Conservation (phyloP, 345 rosid species). For the Xanthoceras sorbifolium region DNA sequence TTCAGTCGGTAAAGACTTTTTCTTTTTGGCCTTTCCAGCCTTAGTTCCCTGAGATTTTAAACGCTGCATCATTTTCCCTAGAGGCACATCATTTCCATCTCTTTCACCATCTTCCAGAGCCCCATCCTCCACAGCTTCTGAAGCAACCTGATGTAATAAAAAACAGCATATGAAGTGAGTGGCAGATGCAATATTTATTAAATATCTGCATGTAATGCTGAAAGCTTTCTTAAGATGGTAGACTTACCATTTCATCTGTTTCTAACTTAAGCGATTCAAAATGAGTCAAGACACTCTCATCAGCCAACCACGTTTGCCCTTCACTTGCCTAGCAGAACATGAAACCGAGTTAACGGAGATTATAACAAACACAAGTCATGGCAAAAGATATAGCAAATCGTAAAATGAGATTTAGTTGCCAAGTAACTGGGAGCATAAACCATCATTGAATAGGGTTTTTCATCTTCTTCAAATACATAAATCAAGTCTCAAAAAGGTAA, state of each 20-base stretch:
- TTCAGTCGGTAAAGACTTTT: constrained; percentile 44
- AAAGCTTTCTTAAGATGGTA: constrained; percentile 20
- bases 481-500: background rate
- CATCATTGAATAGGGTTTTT: background rate
- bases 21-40: constrained; percentile 54
- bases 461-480: constrained; percentile 1
- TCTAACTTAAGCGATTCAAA: constrained; percentile 70
- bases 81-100: constrained; percentile 81
- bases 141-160: constrained; percentile 48
- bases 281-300: constrained; percentile 68
- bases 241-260: constrained; percentile 53
- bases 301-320: constrained; percentile 80
- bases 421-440: background rate
- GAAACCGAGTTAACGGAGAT: constrained; percentile 11
- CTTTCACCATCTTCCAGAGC: constrained; percentile 54
- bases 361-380: constrained; percentile 1
- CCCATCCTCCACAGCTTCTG: constrained; percentile 45
- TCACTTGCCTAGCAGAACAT: constrained; percentile 54
- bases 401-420: background rate
- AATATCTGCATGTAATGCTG: constrained; percentile 13
- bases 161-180: constrained; percentile 20
- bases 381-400: background rate
- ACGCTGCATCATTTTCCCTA: constrained; percentile 70
- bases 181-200: constrained; percentile 4
- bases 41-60: constrained; percentile 72